Evolutionary conservation across 768 basidiomycete species (phyloP).

Genomic region (Mycena alexandri): DNA sequence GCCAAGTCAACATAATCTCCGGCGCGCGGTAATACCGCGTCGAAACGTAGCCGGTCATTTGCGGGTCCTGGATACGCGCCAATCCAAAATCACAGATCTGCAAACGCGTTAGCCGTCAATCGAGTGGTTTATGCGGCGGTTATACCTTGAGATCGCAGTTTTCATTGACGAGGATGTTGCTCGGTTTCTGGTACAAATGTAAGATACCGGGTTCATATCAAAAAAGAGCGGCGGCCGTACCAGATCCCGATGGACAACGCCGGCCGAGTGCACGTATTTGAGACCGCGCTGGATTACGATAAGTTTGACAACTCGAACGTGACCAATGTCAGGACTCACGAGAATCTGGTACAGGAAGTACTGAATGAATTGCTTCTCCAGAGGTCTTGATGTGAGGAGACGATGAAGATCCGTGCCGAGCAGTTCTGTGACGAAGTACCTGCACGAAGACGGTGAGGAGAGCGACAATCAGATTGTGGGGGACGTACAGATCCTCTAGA

Average conservation of each 20-base stretch:
- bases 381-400: slow-evolving; percentile 92
- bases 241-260: slow-evolving; percentile 97
- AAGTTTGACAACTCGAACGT: not conserved
- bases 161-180: slow-evolving; percentile 99
- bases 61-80: slow-evolving; percentile 98
- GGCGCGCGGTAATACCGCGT: slow-evolving; percentile 99
- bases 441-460: slow-evolving; percentile 47
- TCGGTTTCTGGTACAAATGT: slow-evolving; percentile 81
- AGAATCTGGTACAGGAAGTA: slow-evolving; percentile 99
- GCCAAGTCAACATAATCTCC: slow-evolving; percentile 99
- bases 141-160: slow-evolving; percentile 97
- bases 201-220: slow-evolving; percentile 4
- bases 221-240: slow-evolving; percentile 59
- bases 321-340: slow-evolving; percentile 58
- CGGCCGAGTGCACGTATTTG: slow-evolving; percentile 99
- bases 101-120: slow-evolving; percentile 2
- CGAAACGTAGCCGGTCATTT: slow-evolving; percentile 99
- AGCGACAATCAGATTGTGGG: slow-evolving; percentile 12
- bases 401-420: slow-evolving; percentile 98
- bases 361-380: slow-evolving; percentile 99
- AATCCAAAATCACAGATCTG: slow-evolving; percentile 99
- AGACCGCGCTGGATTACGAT: slow-evolving; percentile 80
- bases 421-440: slow-evolving; percentile 99
- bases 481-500: slow-evolving; percentile 92
- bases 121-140: slow-evolving; percentile 4